Base-by-base conservation (phyloP, 73 alveolate species). In the Paramecium octaurelia region DNA sequence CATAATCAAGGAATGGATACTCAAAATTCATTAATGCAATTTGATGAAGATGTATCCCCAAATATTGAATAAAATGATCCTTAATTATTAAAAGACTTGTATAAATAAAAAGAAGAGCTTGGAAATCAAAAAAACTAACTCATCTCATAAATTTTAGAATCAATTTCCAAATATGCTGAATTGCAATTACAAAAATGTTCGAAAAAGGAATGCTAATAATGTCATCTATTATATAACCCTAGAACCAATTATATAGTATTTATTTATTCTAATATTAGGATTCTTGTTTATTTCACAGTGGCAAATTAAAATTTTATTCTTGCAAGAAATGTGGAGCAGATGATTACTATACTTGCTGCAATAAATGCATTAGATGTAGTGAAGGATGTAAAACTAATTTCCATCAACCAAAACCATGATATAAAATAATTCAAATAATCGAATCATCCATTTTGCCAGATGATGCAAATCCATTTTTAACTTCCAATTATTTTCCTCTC, bases 261-360 rank as follows among this genome's bases (percentile, higher is more conserved):
- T 12, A 20, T 6, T 16, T 43, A 80, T 75, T 75, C 9, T 9
- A 38, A 24, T 8, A 6, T 44, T 20, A 80, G 91, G 91, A 80
- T 44, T 80, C 97, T 10, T 96, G 98, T 87, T 31, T 68, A 18
- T 96, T 92, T 92, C 99, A 96, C 90, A 96, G 97, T 20, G 99
- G 99, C n/a, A 94, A 89, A 46, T 85, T 96, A 29, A 96, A 95
- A 60, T 96, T 94, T 68, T 96, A 92, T 84, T 94, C 98, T 5
- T 96, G 99, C 58, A 71, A 97, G 29, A 98, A 97, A 27, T 96
- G 99, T 86, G 99, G 99, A 16, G 98, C 95, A 2, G 98, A 96
- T 69, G 94, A 96, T 31, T 96, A 96, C 92, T 96, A 77, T 70
- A 89, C 88, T 44, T 96, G 99, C 75, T 96, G 99, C 57, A 84